Base-by-base conservation (phyloP, 1,139 yeast species). In the Scheffersomyces illinoinensis region DNA sequence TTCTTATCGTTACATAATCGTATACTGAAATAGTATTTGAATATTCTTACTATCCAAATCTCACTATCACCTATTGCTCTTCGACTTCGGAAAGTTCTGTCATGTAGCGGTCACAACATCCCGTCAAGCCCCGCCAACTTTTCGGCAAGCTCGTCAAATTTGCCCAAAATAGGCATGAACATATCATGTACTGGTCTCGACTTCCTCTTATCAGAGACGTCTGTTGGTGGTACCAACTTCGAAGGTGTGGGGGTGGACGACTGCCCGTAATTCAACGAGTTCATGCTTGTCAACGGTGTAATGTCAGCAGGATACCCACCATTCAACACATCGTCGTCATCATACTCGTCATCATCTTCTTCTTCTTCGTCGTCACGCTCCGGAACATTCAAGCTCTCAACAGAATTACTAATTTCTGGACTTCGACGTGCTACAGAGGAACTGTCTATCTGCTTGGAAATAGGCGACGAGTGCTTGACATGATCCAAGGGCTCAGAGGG, bases 161-260 rank as follows among this genome's bases (percentile, higher is more conserved):
- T 81, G 18, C 73, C 73, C 56, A 85, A 72, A 7, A 86, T 72
- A 1, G 87, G 86, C 63, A 78, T 72, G 69, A 85, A 85, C 61
- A 85, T 73, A 47, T 75, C 75, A 33, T 76, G 76, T 20, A 78
- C 79, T 1, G 81, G 79, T 63, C 73, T 74, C 58, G 74, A 71
- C 58, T 76, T 74, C 20, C 80, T 60, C 58, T 68, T 64, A 18
- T 64, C 68, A 19, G 54, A 54, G 19, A 59, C 20, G 2, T 58
- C 57, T 0, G 62, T 56, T 8, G 52, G 24, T n/a, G 52, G 39
- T 19, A 53, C 20, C 39, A 33, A 26, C 52, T 52, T 63, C 59
- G 61, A 55, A n/a, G 58, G 56, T 12, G 55, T 55, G 24, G 55
- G 54, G 21, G 59, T 54, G 53, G 52, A 47, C 19, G 51, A 48